These are phyloP conservation scores for Tolypocladium ophioglossoides DNA, from an alignment of 2,329 filamentous ascomycete species.

Conservation along the genomic window DNA sequence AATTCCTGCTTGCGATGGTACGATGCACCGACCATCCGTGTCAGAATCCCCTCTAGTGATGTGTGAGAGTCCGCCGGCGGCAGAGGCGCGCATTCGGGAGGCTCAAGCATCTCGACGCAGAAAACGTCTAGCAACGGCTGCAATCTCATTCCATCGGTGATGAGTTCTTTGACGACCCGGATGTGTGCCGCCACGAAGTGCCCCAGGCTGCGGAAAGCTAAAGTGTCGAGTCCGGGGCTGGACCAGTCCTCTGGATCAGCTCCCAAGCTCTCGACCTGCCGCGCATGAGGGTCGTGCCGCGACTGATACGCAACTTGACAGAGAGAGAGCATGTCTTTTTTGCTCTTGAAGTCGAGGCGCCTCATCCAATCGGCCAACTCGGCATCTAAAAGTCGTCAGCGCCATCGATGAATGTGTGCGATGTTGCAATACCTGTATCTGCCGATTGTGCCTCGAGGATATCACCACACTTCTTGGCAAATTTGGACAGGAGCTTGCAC, in stretches of 20 bases:
- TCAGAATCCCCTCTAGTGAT: conserved; percentile 18
- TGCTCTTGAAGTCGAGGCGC: background rate
- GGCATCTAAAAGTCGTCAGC: background rate
- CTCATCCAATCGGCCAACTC: background rate
- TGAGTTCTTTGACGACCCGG: conserved; percentile 24
- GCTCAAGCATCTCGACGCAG: conserved; percentile 12
- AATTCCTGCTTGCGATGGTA: background rate
- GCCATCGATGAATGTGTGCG: no score
- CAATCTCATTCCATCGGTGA: conserved; percentile 20
- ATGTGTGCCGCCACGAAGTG: conserved; percentile 34
- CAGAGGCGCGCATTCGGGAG: conserved; percentile 3
- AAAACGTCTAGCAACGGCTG: conserved; percentile 19
- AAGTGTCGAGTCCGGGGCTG: background rate
- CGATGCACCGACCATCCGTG: conserved; percentile 15
- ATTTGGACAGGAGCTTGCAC: conserved; percentile 4
- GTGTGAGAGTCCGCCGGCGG: conserved; percentile 17
- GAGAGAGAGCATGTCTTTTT: background rate
- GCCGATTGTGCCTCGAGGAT: background rate
- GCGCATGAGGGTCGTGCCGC: conserved; percentile 10
- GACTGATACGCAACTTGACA: conserved; percentile 5
- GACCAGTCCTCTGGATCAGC: conserved; percentile 3
- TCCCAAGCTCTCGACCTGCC: conserved; percentile 4
- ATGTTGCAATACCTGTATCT: background rate
- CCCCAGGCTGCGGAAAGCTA: conserved; percentile 8
- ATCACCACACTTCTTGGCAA: background rate